These are phyloP conservation scores for Cyclospora cayetanensis DNA, from an alignment of 169 alveolate genomes.

Conservation along the genomic window DNA sequence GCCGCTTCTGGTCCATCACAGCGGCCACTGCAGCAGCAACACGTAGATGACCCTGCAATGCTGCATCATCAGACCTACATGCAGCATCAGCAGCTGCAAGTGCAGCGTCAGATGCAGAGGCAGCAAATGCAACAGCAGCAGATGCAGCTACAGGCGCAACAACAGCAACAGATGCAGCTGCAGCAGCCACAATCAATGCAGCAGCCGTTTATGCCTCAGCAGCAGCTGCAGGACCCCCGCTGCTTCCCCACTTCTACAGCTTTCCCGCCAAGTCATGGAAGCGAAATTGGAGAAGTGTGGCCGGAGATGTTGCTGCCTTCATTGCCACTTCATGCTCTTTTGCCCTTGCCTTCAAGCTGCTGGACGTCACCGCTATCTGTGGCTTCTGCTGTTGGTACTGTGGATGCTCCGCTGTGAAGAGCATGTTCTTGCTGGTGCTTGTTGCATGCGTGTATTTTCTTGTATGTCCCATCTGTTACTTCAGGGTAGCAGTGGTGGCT, in stretches of 20 bases:
- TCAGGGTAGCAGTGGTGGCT: background rate
- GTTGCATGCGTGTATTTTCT: no score
- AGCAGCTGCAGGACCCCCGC: slow-evolving; percentile 29
- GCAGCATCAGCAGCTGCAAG: slow-evolving; percentile 41
- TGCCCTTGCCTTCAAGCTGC: background rate
- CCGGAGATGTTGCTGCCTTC: slow-evolving; percentile 7
- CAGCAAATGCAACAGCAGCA: background rate
- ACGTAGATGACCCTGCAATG: background rate
- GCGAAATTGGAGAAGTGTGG: background rate
- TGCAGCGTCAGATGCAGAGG: slow-evolving; percentile 28
- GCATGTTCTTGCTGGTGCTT: background rate
- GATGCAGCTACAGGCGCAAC: background rate
- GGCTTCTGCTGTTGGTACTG: no score
- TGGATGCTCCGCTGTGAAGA: no score
- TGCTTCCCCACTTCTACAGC: background rate
- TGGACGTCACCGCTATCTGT: background rate
- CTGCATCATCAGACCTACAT: background rate
- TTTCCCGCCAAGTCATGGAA: background rate
- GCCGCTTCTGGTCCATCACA: background rate
- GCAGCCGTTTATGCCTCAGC: background rate
- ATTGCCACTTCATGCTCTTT: background rate
- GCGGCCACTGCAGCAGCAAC: background rate
- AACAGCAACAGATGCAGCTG: slow-evolving; percentile 12
- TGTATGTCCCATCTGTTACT: no score
- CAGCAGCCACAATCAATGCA: background rate